Base-by-base conservation (phyloP, 805 yeast genomes). In the Ogataea nonfermentans region DNA sequence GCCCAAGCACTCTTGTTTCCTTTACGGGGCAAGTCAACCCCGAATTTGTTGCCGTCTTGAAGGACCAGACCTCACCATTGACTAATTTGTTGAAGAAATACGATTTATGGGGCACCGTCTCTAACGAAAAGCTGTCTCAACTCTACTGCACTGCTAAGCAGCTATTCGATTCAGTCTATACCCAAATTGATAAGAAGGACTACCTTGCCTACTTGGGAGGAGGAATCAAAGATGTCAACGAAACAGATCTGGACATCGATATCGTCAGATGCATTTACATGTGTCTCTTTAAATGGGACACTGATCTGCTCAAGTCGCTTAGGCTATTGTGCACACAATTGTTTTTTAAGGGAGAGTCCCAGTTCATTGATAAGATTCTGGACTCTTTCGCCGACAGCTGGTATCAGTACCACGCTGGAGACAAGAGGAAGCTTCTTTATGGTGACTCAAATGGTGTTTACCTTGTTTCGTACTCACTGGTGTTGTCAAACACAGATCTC, bases 341-440 rank as follows among this genome's bases (percentile, higher is more conserved):
- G n/a, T 83, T 81, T 61, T 70, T 88, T 52, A 78, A 78, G 53
- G 95, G 91, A 6, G 95, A 88, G 62, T 79, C 93, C 3, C 90
- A 84, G 52, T 84, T 82, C 52, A 78, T 87, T 37, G 93, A 86
- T 60, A 71, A 85, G 34, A 73, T 87, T 22, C 64, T 88, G 40
- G 81, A 83, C 30, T 71, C 80, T 3, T 81, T 85, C 54, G 75
- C 93, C 13, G 67, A 68, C 37, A 73, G 80, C 37, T 87, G 90
- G 81, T 64, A 68, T 15, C 73, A 59, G 65, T 77, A 66, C 63
- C 74, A 70, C 14, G 63, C 51, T 40, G 70, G 68, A 29, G 49
- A 44, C 20, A 52, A 52, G 35, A 33, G 33, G 5, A 48, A 33
- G 26, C 36, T 56, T 5, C 25, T 56, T 4, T 79, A 67, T 56